A percentile compares a stretch with the other conserved stretches of the same genome.
Conservation (phyloP, 2,329 filamentous ascomycete genomes). For the Monascus ruber region DNA sequence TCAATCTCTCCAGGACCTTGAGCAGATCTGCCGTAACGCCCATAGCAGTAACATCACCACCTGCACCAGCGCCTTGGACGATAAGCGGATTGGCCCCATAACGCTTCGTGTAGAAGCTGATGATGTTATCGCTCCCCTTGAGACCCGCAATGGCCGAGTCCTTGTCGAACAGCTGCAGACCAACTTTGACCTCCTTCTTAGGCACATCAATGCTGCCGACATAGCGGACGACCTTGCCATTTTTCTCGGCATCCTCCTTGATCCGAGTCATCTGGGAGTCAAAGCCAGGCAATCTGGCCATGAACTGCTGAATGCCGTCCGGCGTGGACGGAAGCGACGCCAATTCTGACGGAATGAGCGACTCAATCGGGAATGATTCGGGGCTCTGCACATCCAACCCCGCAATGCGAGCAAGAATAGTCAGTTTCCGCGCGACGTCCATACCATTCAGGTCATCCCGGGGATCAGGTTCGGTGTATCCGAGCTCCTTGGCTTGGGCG, state of each 20-base stretch:
- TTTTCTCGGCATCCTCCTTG: constrained; percentile 72
- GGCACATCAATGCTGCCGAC: constrained; percentile 85
- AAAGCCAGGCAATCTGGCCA: constrained; percentile 66
- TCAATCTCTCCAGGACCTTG: constrained; percentile 61
- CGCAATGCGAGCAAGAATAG: constrained; percentile 77
- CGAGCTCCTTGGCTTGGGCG: constrained; percentile 78
- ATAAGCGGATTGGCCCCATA: constrained; percentile 88
- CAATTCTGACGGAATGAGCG: constrained; percentile 78
- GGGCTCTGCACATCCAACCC: constrained; percentile 74
- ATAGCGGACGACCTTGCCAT: constrained; percentile 87
- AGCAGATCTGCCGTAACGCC: constrained; percentile 88
- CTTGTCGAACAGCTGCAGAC: constrained; percentile 76
- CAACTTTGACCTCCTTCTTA: constrained; percentile 77
- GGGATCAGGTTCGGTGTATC: constrained; percentile 84
- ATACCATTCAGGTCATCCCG: constrained; percentile 78
- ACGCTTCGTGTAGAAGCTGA: constrained; percentile 94
- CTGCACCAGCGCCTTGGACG: constrained; percentile 86
- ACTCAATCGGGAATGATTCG: constrained; percentile 85
- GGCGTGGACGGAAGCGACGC: constrained; percentile 54
- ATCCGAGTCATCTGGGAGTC: constrained; percentile 82
- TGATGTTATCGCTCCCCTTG: constrained; percentile 97
- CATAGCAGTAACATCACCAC: constrained; percentile 94
- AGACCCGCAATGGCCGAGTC: constrained; percentile 86
- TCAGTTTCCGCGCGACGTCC: constrained; percentile 90
- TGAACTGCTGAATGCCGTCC: constrained; percentile 64